These are phyloP conservation scores for Pseudogymnoascus sp. DNA, from an alignment of 2,329 filamentous ascomycete genomes.

Conservation along the genomic window DNA sequence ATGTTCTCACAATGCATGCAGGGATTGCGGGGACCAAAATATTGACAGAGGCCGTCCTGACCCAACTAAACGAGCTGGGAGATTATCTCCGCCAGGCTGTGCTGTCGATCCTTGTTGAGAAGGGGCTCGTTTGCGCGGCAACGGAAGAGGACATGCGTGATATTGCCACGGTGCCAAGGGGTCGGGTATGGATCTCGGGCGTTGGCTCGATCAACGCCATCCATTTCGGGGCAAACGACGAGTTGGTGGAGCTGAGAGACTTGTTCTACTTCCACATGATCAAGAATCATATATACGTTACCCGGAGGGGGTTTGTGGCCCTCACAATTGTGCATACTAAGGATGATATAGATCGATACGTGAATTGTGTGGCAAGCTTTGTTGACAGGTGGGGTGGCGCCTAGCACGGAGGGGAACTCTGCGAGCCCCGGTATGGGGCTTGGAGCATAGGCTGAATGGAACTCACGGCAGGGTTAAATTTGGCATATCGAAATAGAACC, in stretches of 20 bases:
- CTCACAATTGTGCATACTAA: conserved; percentile 10
- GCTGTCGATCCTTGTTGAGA: conserved; percentile 11
- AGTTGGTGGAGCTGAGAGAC: conserved; percentile 11
- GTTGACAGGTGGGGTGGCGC: neutral
- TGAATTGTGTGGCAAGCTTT: conserved; percentile 15
- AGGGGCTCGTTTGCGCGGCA: conserved; percentile 8
- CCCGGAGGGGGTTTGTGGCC: conserved; percentile 20
- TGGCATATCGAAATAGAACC: neutral
- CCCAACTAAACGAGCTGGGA: conserved; percentile 17
- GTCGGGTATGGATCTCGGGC: conserved; percentile 17
- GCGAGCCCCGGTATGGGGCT: neutral
- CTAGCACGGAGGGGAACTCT: neutral
- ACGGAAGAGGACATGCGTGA: neutral
- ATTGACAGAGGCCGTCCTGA: conserved; percentile 14
- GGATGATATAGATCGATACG: conserved; percentile 15
- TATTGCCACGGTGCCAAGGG: neutral
- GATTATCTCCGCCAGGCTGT: conserved; percentile 14
- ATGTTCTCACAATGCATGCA: conserved; percentile 45
- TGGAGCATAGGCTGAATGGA: neutral
- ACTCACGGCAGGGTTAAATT: neutral
- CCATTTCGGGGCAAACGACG: conserved; percentile 19
- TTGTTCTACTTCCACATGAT: conserved; percentile 22
- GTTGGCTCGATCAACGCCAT: conserved; percentile 19
- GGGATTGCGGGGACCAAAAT: conserved; percentile 31
- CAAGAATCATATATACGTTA: conserved; percentile 19